Evolutionary conservation across 371 early-diverging fungal species (phyloP).

Genomic region (Circinella umbellata): DNA sequence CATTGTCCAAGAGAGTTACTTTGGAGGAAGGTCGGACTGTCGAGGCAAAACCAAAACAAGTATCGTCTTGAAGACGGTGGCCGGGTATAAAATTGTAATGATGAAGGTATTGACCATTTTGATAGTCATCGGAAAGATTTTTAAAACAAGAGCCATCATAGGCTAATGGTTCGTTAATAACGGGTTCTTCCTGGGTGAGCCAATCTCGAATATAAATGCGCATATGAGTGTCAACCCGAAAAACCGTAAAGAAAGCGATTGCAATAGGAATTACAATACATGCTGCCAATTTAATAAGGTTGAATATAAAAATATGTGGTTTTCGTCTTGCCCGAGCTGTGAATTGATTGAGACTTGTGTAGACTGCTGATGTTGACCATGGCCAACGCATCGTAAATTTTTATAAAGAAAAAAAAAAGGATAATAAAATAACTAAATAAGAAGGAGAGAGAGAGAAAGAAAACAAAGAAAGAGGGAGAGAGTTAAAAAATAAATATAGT

Average conservation of each 20-base stretch:
- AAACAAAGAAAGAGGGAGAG: too few relatives aligned
- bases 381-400: slow-evolving; percentile 13
- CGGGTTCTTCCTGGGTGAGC: slow-evolving; percentile 36
- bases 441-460: too few relatives aligned
- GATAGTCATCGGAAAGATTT: slow-evolving; percentile 24
- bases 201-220: slow-evolving; percentile 48
- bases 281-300: slow-evolving; percentile 15
- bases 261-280: slow-evolving; percentile 8
- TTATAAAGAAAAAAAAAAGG: too few relatives aligned
- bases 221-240: slow-evolving; percentile 45
- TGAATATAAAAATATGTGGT: neutral
- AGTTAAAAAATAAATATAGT: neutral
- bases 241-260: slow-evolving; percentile 36
- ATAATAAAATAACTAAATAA: too few relatives aligned
- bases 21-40: slow-evolving; percentile 19
- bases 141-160: slow-evolving; percentile 27
- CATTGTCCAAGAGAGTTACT: slow-evolving; percentile 1
- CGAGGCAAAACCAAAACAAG: slow-evolving; percentile 55
- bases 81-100: slow-evolving; percentile 43
- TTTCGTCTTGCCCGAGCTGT: slow-evolving; percentile 10
- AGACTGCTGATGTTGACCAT: slow-evolving; percentile 10
- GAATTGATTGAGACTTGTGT: slow-evolving; percentile 12
- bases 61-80: slow-evolving; percentile 46
- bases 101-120: slow-evolving; percentile 29
- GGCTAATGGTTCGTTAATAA: slow-evolving; percentile 35